Evolutionary conservation across 2,329 filamentous ascomycete species (phyloP), one percentile per base, ranked within the genome.

Genomic region (Emmonsiellopsis sp.): DNA sequence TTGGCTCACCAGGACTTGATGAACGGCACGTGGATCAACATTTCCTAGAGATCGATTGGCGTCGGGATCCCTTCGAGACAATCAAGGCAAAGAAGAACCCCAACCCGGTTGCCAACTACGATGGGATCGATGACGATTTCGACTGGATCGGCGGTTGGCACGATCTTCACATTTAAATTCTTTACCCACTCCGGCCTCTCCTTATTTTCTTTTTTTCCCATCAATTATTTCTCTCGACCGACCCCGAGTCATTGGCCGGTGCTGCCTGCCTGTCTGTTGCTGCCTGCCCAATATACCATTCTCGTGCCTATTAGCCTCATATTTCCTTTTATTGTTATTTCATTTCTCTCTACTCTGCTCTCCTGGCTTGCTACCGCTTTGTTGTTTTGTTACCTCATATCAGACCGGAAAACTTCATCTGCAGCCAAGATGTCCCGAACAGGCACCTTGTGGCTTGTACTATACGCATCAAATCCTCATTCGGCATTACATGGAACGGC

Each of bases 121-220:
- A 86, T 74, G 80, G 64, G 53, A 54, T 70, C 32, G 70, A 88
- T 69, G 85, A 84, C 66, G 87, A 92, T 66, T 74, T 91, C 77
- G 90, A 95, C 82, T 95, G 92, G 85, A 88, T 95, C 83, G 90
- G 90, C 77, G 88, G 87, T 74, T 94, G 88, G 83, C 84, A 87
- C 71, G 83, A 84, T 68, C 76, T 81, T 69, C 79, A 82, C 70
- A 77, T 82, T 70, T 82, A 80, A 77, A 74, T 55, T 56, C 57
- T 52, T 59, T 57, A 31, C 37, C 31, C 46, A 56, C 57, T 51
- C 56, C 53, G 27, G 43, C 46, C 52, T 55, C 51, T 43, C 55
- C 55, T 58, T 58, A 55, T 55, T 51, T 56, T 50, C 54, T 54
- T 58, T 55, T 52, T 42, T 34, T 51, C 53, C 51, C 39, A 42